Evolutionary conservation across 2,329 filamentous ascomycete genomes (phyloP).

Genomic region (Alternaria sp.): DNA sequence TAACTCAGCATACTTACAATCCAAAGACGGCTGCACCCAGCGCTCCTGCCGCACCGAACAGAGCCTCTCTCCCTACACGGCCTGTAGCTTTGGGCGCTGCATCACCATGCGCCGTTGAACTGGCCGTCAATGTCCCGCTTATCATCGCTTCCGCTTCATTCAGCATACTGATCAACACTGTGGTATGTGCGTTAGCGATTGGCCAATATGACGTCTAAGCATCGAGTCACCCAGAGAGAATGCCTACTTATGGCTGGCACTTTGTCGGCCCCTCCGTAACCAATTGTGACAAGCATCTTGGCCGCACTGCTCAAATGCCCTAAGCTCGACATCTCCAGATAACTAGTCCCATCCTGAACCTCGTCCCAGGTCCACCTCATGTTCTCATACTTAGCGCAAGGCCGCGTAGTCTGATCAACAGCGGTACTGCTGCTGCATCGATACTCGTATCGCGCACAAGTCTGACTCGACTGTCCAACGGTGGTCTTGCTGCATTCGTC

Average conservation of each 20-base stretch:
- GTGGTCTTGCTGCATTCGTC: background rate
- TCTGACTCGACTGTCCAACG: background rate
- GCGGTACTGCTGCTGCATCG: background rate
- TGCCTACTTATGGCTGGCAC: slow-evolving; percentile 2
- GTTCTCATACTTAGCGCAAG: background rate
- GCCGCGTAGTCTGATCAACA: background rate
- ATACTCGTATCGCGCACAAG: background rate
- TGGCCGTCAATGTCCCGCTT: background rate
- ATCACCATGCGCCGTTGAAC: background rate
- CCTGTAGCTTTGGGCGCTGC: background rate
- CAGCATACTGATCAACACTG: slow-evolving; percentile 2
- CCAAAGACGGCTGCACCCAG: background rate
- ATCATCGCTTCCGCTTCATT: slow-evolving; percentile 2
- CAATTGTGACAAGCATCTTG: slow-evolving; percentile 3
- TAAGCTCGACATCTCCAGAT: background rate
- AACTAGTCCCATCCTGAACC: background rate
- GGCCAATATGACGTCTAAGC: background rate
- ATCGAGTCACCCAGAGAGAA: background rate
- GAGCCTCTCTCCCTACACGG: background rate
- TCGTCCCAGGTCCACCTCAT: background rate
- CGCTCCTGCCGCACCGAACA: background rate
- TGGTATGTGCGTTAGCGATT: background rate
- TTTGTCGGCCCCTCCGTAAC: slow-evolving; percentile 3
- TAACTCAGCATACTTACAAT: background rate
- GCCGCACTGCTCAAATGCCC: slow-evolving; percentile 1